A percentile compares a stretch with the other conserved stretches of the same genome.
Evolutionary conservation across 345 rosid species (phyloP).

Genomic region (Salix arbutifolia): DNA sequence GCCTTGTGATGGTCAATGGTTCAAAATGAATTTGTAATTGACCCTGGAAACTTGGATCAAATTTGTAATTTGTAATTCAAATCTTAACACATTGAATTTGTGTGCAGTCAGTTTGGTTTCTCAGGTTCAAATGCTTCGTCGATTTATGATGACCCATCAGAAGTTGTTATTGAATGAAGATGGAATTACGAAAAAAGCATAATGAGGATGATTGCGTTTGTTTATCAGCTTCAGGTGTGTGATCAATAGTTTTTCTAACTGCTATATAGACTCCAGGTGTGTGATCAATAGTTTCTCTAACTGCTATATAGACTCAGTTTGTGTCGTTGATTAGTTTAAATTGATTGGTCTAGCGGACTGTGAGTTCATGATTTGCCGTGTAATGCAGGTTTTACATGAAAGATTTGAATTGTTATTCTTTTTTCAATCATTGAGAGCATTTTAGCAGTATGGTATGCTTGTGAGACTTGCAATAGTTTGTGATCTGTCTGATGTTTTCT

Average conservation of each 20-base stretch:
- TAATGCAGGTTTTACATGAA: background rate
- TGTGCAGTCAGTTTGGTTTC: background rate
- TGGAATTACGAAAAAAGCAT: background rate
- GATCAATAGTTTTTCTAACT: background rate
- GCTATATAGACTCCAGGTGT: no score
- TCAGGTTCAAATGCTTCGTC: constrained; percentile 4
- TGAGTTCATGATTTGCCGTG: background rate
- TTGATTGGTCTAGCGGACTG: background rate
- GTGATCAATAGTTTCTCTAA: no score
- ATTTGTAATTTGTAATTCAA: no score
- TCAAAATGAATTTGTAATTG: no score
- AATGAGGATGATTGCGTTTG: background rate
- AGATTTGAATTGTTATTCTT: background rate
- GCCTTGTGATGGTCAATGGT: no score
- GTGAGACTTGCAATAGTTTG: background rate
- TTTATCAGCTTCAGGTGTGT: background rate
- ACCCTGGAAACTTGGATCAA: no score
- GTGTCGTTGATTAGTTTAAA: background rate
- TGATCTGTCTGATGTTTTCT: background rate
- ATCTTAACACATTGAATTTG: no score
- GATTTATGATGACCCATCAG: background rate
- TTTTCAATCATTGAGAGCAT: background rate
- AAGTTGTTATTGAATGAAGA: background rate
- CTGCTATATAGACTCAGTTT: background rate
- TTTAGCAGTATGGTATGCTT: background rate